Percentiles rank a stretch among this genome's conserved stretches.
Evolutionary conservation across 2,329 filamentous ascomycete species (phyloP).

Genomic region (Ilyonectria destructans): DNA sequence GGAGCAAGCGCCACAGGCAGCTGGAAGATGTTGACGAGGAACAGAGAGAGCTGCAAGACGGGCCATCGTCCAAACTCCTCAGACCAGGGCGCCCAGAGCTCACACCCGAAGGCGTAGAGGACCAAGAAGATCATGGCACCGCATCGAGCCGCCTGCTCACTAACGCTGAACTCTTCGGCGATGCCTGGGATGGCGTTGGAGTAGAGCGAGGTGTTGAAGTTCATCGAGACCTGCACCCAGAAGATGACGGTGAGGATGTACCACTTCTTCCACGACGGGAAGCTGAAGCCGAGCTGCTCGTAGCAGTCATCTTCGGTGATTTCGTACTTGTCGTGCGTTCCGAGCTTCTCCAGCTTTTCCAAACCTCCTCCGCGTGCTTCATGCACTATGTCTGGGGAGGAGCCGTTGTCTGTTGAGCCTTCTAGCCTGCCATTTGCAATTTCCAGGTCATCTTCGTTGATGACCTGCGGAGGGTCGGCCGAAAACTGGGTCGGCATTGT

Average conservation of each 20-base stretch:
- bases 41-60: constrained; percentile 80
- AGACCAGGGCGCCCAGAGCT: constrained; percentile 90
- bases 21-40: constrained; percentile 85
- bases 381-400: constrained; percentile 28
- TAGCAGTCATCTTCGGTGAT: constrained; percentile 75
- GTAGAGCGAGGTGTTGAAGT: constrained; percentile 84
- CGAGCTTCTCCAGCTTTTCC: constrained; percentile 58
- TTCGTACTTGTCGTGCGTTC: constrained; percentile 60
- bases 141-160: constrained; percentile 77
- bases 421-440: constrained; percentile 59
- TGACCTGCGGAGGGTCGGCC: constrained; percentile 57
- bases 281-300: constrained; percentile 76
- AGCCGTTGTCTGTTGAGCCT: constrained; percentile 36
- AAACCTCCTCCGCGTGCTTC: constrained; percentile 55
- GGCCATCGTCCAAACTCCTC: constrained; percentile 87
- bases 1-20: constrained; percentile 80
- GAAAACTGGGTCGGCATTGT: constrained; percentile 55
- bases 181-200: constrained; percentile 80
- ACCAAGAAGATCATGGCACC: constrained; percentile 87
- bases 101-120: constrained; percentile 87
- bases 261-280: constrained; percentile 78
- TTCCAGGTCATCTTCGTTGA: constrained; percentile 55
- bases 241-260: constrained; percentile 82
- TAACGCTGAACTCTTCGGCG: constrained; percentile 77
- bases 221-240: constrained; percentile 83